Evolutionary conservation across 208 protist species (phyloP).

Genomic region (Wallacemonas collosoma): DNA sequence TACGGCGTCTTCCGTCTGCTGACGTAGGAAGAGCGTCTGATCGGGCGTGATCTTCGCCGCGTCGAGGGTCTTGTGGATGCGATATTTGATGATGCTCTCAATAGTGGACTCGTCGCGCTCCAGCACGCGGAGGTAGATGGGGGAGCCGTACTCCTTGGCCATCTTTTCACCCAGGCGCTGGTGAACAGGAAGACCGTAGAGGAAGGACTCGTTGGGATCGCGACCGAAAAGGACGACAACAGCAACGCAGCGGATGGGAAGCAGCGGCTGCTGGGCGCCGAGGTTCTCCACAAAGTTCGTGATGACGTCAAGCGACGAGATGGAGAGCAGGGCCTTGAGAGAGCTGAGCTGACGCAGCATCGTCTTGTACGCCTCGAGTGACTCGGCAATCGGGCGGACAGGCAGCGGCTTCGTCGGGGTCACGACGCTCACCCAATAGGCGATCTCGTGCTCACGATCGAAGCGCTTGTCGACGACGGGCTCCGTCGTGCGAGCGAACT

Average conservation of each 20-base stretch:
- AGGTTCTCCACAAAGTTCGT: constrained; percentile 71
- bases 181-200: constrained; percentile 63
- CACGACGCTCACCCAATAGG: constrained; percentile 72
- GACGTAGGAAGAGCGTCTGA: constrained; percentile 46
- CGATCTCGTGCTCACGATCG: constrained; percentile 54
- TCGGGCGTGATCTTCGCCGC: constrained; percentile 59
- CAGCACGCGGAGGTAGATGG: constrained; percentile 74
- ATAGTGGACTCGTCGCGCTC: constrained; percentile 68
- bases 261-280: constrained; percentile 65
- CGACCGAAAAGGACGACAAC: constrained; percentile 66
- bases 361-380: constrained; percentile 47
- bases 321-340: constrained; percentile 44
- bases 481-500: constrained; percentile 48
- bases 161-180: constrained; percentile 62
- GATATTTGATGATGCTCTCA: constrained; percentile 78
- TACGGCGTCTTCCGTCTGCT: constrained; percentile 70
- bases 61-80: constrained; percentile 77
- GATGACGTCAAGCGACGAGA: constrained; percentile 54
- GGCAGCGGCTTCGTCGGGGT: constrained; percentile 59
- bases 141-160: constrained; percentile 61
- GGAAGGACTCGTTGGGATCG: constrained; percentile 76
- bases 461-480: constrained; percentile 49
- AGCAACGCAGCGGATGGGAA: constrained; percentile 65
- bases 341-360: constrained; percentile 68
- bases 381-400: constrained; percentile 44